These are phyloP conservation scores for Leccinum incarnatum DNA, from an alignment of 768 basidiomycete genomes.

Conservation along the genomic window DNA sequence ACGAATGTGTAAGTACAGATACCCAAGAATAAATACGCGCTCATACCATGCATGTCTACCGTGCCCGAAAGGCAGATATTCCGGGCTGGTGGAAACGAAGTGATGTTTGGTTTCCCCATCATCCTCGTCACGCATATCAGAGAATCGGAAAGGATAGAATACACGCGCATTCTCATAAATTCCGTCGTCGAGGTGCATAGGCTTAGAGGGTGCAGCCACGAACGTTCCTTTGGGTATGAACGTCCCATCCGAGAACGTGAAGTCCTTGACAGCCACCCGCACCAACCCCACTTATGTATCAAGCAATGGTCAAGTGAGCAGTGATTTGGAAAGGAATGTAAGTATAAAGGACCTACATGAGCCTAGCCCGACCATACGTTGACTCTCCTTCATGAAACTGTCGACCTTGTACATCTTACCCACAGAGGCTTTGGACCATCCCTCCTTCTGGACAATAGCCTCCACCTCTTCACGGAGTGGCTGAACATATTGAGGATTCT, in stretches of 20 bases:
- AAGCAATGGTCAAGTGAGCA: background rate
- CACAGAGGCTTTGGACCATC: background rate
- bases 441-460: background rate
- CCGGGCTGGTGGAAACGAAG: background rate
- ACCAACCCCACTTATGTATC: slow-evolving; percentile 26
- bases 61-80: background rate
- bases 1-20: background rate
- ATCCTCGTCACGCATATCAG: slow-evolving; percentile 32
- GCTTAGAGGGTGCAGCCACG: slow-evolving; percentile 26
- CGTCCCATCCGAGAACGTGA: slow-evolving; percentile 39
- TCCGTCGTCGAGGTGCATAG: slow-evolving; percentile 20
- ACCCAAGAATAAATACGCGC: background rate
- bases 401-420: background rate
- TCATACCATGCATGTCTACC: slow-evolving; percentile 3
- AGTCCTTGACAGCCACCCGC: slow-evolving; percentile 31
- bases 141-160: slow-evolving; percentile 52
- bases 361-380: background rate
- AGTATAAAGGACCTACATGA: slow-evolving; percentile 15
- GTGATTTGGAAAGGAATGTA: background rate
- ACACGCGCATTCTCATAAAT: slow-evolving; percentile 32
- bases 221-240: slow-evolving; percentile 10
- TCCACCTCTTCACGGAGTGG: background rate
- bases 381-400: background rate
- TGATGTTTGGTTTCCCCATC: slow-evolving; percentile 18
- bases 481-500: background rate